Percentiles rank a stretch among this genome's conserved stretches.
phyloP scores from a whole-genome alignment of 768 basidiomycete genomes.

The Epithele typhae region DNA sequence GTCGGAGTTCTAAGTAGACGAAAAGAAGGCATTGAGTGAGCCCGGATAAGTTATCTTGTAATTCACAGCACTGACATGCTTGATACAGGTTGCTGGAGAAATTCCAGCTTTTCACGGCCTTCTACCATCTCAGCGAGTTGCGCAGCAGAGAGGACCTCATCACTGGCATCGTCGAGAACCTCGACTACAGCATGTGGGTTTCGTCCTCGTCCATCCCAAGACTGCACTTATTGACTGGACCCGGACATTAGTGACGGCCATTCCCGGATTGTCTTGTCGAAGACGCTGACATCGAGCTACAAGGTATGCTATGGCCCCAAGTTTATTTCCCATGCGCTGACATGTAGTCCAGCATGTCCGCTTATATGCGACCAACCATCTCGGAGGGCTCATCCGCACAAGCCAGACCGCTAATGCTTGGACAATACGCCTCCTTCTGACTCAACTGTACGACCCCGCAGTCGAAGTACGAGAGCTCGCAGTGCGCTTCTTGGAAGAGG shows the following conservation, averaged over 20 bases:
- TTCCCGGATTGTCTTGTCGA: slow-evolving; percentile 87
- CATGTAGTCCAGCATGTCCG: slow-evolving; percentile 64
- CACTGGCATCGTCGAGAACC: slow-evolving; percentile 83
- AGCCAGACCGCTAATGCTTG: slow-evolving; percentile 69
- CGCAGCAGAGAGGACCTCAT: slow-evolving; percentile 89
- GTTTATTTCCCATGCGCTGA: too few relatives aligned
- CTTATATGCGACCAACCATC: slow-evolving; percentile 81
- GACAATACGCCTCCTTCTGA: slow-evolving; percentile 87
- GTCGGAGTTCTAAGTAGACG: slow-evolving; percentile 87
- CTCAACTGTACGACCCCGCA: slow-evolving; percentile 92
- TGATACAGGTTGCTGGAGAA: slow-evolving; percentile 77
- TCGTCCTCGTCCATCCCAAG: not conserved
- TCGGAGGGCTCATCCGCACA: slow-evolving; percentile 74
- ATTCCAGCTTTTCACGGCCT: slow-evolving; percentile 89
- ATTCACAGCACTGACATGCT: slow-evolving; percentile 1
- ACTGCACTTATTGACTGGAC: not conserved
- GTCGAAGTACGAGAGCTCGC: slow-evolving; percentile 89
- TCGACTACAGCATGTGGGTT: slow-evolving; percentile 85
- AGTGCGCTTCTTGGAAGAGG: slow-evolving; percentile 84
- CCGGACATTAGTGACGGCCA: slow-evolving; percentile 80
- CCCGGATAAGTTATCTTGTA: slow-evolving; percentile 4
- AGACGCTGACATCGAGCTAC: slow-evolving; percentile 91
- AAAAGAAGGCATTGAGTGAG: slow-evolving; percentile 86
- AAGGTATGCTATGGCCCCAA: too few relatives aligned
- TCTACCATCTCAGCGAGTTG: slow-evolving; percentile 92